Percentiles rank a stretch among this genome's conserved stretches.
phyloP scores from a whole-genome alignment of 805 yeast species.

The Torulaspora maleeae region DNA sequence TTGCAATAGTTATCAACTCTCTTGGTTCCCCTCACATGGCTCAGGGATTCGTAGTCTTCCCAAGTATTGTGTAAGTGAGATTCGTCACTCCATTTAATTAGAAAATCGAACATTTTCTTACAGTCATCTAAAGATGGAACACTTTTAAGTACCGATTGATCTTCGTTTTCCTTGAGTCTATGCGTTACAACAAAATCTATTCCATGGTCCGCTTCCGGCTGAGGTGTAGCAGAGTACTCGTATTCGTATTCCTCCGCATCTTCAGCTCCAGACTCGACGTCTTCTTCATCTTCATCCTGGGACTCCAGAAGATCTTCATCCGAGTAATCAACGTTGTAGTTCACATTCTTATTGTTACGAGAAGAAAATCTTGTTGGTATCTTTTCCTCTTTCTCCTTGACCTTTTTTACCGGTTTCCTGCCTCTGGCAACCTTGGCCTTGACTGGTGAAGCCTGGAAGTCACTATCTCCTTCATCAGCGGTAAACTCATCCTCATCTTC shows the following conservation, averaged over 20 bases:
- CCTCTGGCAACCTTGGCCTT: conserved; percentile 9
- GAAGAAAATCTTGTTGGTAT: conserved; percentile 72
- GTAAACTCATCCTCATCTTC: conserved; percentile 21
- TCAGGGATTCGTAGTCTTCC: conserved; percentile 62
- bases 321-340: conserved; percentile 69
- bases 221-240: conserved; percentile 30
- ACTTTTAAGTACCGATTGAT: conserved; percentile 27
- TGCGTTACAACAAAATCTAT: conserved; percentile 31
- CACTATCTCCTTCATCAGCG: conserved; percentile 21
- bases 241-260: conserved; percentile 20
- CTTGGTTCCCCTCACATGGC: conserved; percentile 64
- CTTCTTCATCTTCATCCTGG: conserved; percentile 32
- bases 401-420: conserved; percentile 13
- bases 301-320: conserved; percentile 42
- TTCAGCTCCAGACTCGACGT: conserved; percentile 24
- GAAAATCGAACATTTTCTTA: conserved; percentile 53
- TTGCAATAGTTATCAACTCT: conserved; percentile 86
- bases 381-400: conserved; percentile 20
- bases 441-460: conserved; percentile 16
- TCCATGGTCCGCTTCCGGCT: conserved; percentile 35
- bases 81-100: conserved; percentile 80
- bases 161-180: conserved; percentile 24
- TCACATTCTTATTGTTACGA: conserved; percentile 59
- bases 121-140: conserved; percentile 47
- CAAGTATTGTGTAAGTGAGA: conserved; percentile 95